A percentile compares a stretch with the other conserved stretches of the same genome.
Conservation (phyloP, 2,329 filamentous ascomycete genomes). For the Peltaster fructicola region DNA sequence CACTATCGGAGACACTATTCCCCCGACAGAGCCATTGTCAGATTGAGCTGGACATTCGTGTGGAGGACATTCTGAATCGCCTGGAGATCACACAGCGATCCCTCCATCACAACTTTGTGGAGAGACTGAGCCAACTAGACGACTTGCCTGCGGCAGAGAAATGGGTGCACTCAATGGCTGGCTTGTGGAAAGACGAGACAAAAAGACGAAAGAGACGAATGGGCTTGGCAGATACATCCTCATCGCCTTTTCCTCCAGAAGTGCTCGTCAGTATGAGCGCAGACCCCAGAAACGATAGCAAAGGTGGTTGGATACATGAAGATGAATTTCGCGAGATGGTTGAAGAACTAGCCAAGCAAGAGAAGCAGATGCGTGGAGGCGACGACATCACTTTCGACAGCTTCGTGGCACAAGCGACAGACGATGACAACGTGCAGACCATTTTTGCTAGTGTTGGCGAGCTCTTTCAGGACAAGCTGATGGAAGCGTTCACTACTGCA, state of each 20-base stretch:
- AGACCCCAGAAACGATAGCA: slow-evolving; percentile 50
- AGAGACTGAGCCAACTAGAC: slow-evolving; percentile 35
- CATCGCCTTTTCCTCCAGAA: slow-evolving; percentile 64
- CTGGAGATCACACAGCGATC: slow-evolving; percentile 54
- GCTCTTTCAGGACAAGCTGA: slow-evolving; percentile 44
- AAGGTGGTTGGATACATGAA: slow-evolving; percentile 86
- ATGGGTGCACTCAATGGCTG: slow-evolving; percentile 83
- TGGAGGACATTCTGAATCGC: slow-evolving; percentile 75
- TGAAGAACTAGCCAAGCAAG: slow-evolving; percentile 42
- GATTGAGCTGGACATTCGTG: slow-evolving; percentile 76
- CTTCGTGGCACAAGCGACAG: slow-evolving; percentile 41
- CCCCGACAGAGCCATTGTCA: slow-evolving; percentile 74
- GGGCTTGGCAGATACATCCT: slow-evolving; percentile 43
- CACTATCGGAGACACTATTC: slow-evolving; percentile 46
- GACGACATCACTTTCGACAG: slow-evolving; percentile 40
- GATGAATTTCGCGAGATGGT: slow-evolving; percentile 59
- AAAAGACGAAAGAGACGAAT: slow-evolving; percentile 57
- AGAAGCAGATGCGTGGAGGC: slow-evolving; percentile 33
- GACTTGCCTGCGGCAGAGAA: slow-evolving; percentile 53
- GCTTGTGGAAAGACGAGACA: slow-evolving; percentile 81
- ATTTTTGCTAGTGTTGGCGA: slow-evolving; percentile 72
- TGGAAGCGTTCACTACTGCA: no score
- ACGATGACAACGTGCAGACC: slow-evolving; percentile 49
- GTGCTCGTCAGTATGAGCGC: slow-evolving; percentile 80
- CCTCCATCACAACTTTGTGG: slow-evolving; percentile 75